Conservation (phyloP, 495 filamentous ascomycete species). For the Penicillium salamii region DNA sequence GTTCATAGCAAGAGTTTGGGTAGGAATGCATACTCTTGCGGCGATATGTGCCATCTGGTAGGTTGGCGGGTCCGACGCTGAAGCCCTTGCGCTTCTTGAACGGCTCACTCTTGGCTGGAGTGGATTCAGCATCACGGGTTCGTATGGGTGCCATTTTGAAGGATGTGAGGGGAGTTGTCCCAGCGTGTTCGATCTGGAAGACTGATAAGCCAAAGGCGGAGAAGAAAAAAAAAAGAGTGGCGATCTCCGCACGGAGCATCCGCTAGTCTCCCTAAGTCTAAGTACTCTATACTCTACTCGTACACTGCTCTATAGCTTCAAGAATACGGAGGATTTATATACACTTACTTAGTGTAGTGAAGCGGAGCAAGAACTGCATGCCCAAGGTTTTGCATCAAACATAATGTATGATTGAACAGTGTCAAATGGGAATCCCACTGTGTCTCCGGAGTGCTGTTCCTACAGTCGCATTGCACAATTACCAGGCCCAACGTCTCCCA, state of each 20-base stretch:
- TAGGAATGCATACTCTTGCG: slow-evolving; percentile 66
- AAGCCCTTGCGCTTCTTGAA: slow-evolving; percentile 63
- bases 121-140: slow-evolving; percentile 48
- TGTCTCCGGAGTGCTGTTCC: too few relatives aligned
- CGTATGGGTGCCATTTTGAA: slow-evolving; percentile 58
- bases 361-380: too few relatives aligned
- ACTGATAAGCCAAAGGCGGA: neutral
- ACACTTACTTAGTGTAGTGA: too few relatives aligned
- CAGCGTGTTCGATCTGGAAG: neutral
- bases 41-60: slow-evolving; percentile 87
- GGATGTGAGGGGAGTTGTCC: neutral
- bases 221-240: slow-evolving; percentile 23
- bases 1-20: neutral
- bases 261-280: neutral
- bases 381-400: too few relatives aligned
- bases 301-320: too few relatives aligned
- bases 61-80: slow-evolving; percentile 83
- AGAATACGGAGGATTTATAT: too few relatives aligned
- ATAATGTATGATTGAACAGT: too few relatives aligned
- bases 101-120: slow-evolving; percentile 35
- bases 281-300: neutral
- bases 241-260: slow-evolving; percentile 15
- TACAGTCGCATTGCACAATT: too few relatives aligned
- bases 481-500: too few relatives aligned
- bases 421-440: too few relatives aligned